Percentiles rank a stretch among this genome's conserved stretches.
Conservation (phyloP, 2,329 filamentous ascomycete species). For the Nigrograna mackinnonii region DNA sequence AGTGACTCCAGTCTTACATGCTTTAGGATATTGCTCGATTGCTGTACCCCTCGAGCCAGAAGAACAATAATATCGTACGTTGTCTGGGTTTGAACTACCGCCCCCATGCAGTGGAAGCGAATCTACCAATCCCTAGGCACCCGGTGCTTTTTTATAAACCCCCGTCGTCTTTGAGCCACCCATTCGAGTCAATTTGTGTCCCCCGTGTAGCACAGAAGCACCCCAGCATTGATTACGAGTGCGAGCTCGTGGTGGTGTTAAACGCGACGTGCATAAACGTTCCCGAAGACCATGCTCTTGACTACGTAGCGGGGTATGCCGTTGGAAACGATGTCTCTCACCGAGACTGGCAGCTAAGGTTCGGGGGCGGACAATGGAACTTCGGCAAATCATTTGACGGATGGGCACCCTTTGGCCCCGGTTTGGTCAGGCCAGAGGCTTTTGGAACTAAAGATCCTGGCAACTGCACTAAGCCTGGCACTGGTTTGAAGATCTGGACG, state of each 20-base stretch:
- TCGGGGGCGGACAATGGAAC: conserved; percentile 53
- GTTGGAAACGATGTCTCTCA: conserved; percentile 56
- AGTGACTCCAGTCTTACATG: no score
- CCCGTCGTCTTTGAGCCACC: conserved; percentile 45
- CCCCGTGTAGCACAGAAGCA: conserved; percentile 42
- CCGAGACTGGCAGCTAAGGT: conserved; percentile 51
- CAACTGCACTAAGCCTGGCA: no score
- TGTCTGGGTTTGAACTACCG: conserved; percentile 31
- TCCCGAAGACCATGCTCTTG: conserved; percentile 30
- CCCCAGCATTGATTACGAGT: conserved; percentile 71
- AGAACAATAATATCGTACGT: no score
- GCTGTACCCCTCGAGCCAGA: no score
- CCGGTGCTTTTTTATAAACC: conserved; percentile 79
- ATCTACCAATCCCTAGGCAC: conserved; percentile 69
- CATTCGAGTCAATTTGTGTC: background rate
- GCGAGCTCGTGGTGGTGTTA: conserved; percentile 66
- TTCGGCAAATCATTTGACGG: conserved; percentile 58
- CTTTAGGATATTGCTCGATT: no score
- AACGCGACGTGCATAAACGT: background rate
- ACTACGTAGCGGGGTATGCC: conserved; percentile 54
- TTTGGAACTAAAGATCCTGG: conserved; percentile 31
- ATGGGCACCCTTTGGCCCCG: conserved; percentile 53
- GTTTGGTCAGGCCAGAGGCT: conserved; percentile 42
- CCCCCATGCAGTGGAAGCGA: conserved; percentile 43
- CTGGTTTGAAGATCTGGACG: conserved; percentile 2